Evolutionary conservation across 306 rosid species (phyloP), one percentile per base, ranked within the genome.

Genomic region (Begonia fuchsioides): DNA sequence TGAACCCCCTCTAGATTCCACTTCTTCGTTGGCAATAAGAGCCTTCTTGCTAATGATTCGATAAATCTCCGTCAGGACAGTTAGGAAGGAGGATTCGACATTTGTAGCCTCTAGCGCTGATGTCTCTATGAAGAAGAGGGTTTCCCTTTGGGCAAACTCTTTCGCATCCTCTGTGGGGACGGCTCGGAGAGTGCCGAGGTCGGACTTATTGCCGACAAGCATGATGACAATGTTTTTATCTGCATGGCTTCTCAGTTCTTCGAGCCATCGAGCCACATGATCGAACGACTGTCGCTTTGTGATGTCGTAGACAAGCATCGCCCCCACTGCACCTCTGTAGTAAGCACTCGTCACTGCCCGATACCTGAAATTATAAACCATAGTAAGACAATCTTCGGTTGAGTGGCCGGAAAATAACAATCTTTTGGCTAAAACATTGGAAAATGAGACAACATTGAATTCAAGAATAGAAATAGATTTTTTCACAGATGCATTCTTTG

Each of bases 281-380:
- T 85, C 82, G 44, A 90, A 90, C 43, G 87, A 26, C 47, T 69
- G 83, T 19, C 77, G 85, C 56, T 71, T 90, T 52, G 85, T 70
- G 50, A 90, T 75, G 79, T 90, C 98, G 43, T 90, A 90, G 52
- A 82, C 86, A 48, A 90, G 76, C 75, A 90, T 75, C 0, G 98
- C 95, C 6, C 98, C 98, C 5, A 68, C 88, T 15, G 95, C 93
- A 32, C 98, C 98, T 67, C 98, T 76, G 59, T 90, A 90, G 62
- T 90, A 90, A 8, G 98, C 98, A 45, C 87, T 79, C 39, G 98
- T 90, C 73, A 90, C 88, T 1, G 98, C 98, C 58, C 88, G 80
- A 68, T 90, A 90, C 70, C 97, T 84, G 75, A 60, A 50, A 76
- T 50, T 46, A 61, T 61, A 49, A 26, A 39, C 48, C 67, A 64